phyloP scores from a whole-genome alignment of 2,329 filamentous ascomycete species.

The Talaromyces sp. region DNA sequence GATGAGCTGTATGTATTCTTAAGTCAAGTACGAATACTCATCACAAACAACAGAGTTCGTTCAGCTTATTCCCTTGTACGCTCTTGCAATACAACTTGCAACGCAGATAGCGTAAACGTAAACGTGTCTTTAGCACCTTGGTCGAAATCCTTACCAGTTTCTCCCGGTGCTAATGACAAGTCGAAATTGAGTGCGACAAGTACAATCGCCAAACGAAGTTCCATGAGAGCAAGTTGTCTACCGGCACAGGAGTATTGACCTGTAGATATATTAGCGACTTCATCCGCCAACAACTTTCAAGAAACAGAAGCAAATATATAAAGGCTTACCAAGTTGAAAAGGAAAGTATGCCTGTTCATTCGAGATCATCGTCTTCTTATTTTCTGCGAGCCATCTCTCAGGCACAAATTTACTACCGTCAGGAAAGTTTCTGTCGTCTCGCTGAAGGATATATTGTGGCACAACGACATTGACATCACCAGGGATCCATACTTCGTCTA shows the following conservation, averaged over 20 bases:
- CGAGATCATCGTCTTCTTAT: slow-evolving; percentile 19
- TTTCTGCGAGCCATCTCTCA: slow-evolving; percentile 24
- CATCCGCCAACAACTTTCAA: neutral
- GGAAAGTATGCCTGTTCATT: slow-evolving; percentile 24
- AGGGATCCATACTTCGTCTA: slow-evolving; percentile 31
- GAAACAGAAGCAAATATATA: neutral
- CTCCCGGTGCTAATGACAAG: slow-evolving; percentile 18
- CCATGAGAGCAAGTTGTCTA: slow-evolving; percentile 26
- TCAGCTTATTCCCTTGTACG: neutral
- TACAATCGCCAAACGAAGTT: slow-evolving; percentile 24
- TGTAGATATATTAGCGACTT: neutral
- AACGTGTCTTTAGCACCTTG: slow-evolving; percentile 17
- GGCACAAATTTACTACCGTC: slow-evolving; percentile 24
- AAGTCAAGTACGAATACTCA: neutral
- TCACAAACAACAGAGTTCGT: neutral
- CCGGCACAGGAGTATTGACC: slow-evolving; percentile 21
- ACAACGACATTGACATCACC: slow-evolving; percentile 26
- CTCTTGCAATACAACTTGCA: slow-evolving; percentile 19
- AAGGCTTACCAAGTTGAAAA: slow-evolving; percentile 19
- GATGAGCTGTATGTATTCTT: neutral
- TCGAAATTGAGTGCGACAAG: slow-evolving; percentile 17
- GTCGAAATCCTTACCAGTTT: slow-evolving; percentile 17
- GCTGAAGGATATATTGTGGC: slow-evolving; percentile 24
- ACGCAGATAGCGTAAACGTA: slow-evolving; percentile 24
- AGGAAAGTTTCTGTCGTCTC: slow-evolving; percentile 16